Conservation (phyloP, 805 yeast genomes). For the Candida verbasci region DNA sequence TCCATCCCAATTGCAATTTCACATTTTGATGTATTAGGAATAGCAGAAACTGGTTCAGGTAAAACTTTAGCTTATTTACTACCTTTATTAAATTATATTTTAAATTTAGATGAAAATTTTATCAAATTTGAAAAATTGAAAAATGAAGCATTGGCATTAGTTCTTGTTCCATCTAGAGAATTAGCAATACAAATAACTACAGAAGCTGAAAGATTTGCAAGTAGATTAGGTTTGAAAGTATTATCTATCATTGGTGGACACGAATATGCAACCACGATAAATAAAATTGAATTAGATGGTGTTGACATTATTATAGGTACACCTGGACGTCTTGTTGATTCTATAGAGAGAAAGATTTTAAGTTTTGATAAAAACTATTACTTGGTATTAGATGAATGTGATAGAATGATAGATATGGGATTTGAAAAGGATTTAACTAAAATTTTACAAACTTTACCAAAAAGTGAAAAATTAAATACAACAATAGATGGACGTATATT, state of each 20-base stretch:
- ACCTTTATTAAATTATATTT: slow-evolving; percentile 60
- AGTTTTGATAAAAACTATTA: slow-evolving; percentile 58
- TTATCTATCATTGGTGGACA: slow-evolving; percentile 88
- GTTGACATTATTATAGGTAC: slow-evolving; percentile 87
- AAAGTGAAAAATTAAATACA: slow-evolving; percentile 17
- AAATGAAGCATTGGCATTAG: slow-evolving; percentile 69
- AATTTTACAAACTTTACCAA: slow-evolving; percentile 55
- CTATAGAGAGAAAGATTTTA: slow-evolving; percentile 63
- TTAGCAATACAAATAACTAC: slow-evolving; percentile 79
- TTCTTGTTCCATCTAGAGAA: slow-evolving; percentile 92
- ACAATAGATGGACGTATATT: slow-evolving; percentile 36
- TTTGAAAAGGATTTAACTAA: slow-evolving; percentile 75
- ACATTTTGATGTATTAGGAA: slow-evolving; percentile 69
- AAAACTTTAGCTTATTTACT: slow-evolving; percentile 80
- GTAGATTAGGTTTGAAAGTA: slow-evolving; percentile 37
- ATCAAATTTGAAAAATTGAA: slow-evolving; percentile 36
- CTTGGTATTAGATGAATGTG: slow-evolving; percentile 89
- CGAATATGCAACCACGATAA: slow-evolving; percentile 67
- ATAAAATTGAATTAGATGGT: slow-evolving; percentile 47
- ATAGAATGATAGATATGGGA: slow-evolving; percentile 92
- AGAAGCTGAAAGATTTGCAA: slow-evolving; percentile 55
- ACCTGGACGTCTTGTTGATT: slow-evolving; percentile 87
- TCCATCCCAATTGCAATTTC: slow-evolving; percentile 68
- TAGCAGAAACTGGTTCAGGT: slow-evolving; percentile 98
- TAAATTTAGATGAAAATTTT: slow-evolving; percentile 29